Conservation (phyloP, 768 basidiomycete species). For the Collybiopsis luxurians region DNA sequence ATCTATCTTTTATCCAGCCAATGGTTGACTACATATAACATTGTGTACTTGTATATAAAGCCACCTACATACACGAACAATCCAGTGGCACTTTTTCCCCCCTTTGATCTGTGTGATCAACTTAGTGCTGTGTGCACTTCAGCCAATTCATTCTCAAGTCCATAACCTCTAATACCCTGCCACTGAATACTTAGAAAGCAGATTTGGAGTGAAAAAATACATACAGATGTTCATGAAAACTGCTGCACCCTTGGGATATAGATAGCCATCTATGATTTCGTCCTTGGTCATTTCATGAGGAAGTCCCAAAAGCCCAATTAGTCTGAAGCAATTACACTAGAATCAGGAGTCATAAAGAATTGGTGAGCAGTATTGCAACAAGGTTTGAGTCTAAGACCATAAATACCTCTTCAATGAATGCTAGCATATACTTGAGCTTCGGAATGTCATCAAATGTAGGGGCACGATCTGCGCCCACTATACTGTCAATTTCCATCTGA, state of each 20-base stretch:
- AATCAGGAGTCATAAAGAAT: conserved; percentile 12
- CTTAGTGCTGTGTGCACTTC: too few species aligned
- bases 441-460: conserved; percentile 14
- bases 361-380: conserved; percentile 19
- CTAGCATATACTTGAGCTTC: conserved; percentile 17
- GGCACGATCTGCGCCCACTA: conserved; percentile 18
- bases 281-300: background rate
- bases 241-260: background rate
- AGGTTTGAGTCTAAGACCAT: conserved; percentile 12
- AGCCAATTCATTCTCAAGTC: too few species aligned
- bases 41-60: too few species aligned
- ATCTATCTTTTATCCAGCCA: too few species aligned
- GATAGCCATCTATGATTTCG: background rate
- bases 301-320: background rate
- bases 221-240: background rate
- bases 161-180: too few species aligned
- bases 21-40: too few species aligned
- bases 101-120: too few species aligned
- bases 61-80: too few species aligned
- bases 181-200: too few species aligned
- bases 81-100: too few species aligned
- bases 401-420: conserved; percentile 15
- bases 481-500: conserved; percentile 22
- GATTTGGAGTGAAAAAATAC: too few species aligned
- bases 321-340: background rate